A percentile compares a stretch with the other conserved stretches of the same genome.
These are phyloP conservation scores for Beauveria sp. DNA, from an alignment of 2,329 filamentous ascomycete species.

Conservation along the genomic window DNA sequence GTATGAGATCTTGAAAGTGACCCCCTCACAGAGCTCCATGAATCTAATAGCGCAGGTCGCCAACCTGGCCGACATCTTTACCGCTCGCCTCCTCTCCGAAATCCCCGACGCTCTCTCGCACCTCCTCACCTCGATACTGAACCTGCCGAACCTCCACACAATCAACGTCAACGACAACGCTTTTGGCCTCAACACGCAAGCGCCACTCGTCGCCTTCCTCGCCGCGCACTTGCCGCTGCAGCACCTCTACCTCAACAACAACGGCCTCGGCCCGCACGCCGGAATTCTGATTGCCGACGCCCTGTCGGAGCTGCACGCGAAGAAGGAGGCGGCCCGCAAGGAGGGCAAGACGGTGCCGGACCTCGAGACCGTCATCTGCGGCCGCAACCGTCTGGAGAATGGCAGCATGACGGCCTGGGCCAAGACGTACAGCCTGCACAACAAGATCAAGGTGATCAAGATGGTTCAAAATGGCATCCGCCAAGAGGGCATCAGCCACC, in stretches of 20 bases:
- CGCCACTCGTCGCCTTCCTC: constrained; percentile 86
- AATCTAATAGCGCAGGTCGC: constrained; percentile 47
- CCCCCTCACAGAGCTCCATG: neutral
- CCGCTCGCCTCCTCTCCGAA: constrained; percentile 82
- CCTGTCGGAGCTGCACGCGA: constrained; percentile 70
- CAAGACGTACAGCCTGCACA: constrained; percentile 74
- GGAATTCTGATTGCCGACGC: constrained; percentile 86
- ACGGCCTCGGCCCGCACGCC: constrained; percentile 86
- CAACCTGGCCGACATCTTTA: constrained; percentile 97
- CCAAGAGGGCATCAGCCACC: constrained; percentile 78
- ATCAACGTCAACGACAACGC: constrained; percentile 97
- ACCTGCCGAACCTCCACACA: constrained; percentile 78
- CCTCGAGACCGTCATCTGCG: constrained; percentile 95
- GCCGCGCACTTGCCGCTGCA: constrained; percentile 81
- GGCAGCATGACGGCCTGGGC: constrained; percentile 96
- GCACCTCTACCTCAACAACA: constrained; percentile 96
- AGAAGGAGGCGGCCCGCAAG: constrained; percentile 72
- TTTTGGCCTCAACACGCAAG: constrained; percentile 91
- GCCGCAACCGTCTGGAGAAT: constrained; percentile 90
- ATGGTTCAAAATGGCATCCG: constrained; percentile 99
- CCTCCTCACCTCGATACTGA: constrained; percentile 78
- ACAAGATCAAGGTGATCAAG: constrained; percentile 75
- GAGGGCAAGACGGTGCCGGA: constrained; percentile 66
- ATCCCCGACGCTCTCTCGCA: constrained; percentile 84
- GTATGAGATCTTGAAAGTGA: constrained; percentile 34